These are phyloP conservation scores for Alternaria novae-zelandiae DNA, from an alignment of 2,329 filamentous ascomycete species.

Conservation along the genomic window DNA sequence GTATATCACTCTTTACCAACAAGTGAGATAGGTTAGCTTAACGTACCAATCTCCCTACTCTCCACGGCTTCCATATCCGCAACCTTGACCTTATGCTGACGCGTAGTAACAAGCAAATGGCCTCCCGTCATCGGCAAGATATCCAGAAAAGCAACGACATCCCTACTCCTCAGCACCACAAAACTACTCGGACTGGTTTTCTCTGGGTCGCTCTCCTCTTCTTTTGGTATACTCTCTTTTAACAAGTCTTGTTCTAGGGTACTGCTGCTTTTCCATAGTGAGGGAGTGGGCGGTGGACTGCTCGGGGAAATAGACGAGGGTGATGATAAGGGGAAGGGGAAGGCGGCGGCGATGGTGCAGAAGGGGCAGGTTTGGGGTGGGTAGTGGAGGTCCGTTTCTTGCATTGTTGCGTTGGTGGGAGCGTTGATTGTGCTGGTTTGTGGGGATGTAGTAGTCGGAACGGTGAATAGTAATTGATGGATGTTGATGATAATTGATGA, in stretches of 20 bases:
- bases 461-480: background rate
- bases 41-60: conserved; percentile 69
- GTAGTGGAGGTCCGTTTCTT: conserved; percentile 48
- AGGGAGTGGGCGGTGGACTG: background rate
- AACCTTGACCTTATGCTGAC: conserved; percentile 78
- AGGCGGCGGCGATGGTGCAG: conserved; percentile 62
- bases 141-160: conserved; percentile 87
- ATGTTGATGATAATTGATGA: background rate
- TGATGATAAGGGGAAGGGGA: conserved; percentile 42
- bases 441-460: background rate
- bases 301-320: background rate
- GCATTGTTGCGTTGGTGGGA: conserved; percentile 22
- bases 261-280: conserved; percentile 10
- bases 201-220: conserved; percentile 32
- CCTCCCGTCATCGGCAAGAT: conserved; percentile 80
- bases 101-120: conserved; percentile 82
- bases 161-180: conserved; percentile 77
- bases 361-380: conserved; percentile 60
- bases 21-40: background rate
- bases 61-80: conserved; percentile 70
- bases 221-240: conserved; percentile 29
- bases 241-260: conserved; percentile 16
- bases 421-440: background rate
- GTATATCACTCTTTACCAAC: background rate
- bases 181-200: conserved; percentile 52